Conservation (phyloP, 148 eudicot species). For the Chenopodium suecicum region DNA sequence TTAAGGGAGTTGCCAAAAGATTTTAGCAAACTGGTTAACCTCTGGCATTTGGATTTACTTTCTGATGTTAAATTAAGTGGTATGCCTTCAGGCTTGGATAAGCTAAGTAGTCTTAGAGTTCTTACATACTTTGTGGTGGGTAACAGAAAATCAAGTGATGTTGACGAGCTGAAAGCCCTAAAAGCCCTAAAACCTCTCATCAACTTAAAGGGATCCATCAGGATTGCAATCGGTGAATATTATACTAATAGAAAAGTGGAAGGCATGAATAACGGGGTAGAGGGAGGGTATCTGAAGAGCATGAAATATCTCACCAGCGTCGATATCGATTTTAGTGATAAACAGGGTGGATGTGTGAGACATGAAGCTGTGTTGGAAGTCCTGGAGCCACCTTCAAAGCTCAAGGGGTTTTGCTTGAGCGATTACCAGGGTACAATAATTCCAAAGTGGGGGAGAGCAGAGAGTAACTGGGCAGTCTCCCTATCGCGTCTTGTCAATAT, state of each 20-base stretch:
- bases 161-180: constrained; percentile 4
- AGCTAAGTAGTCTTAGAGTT: constrained; percentile 1
- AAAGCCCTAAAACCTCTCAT: neutral
- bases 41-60: neutral
- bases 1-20: neutral
- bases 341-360: no score
- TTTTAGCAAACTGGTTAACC: neutral
- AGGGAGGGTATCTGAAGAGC: constrained; percentile 1
- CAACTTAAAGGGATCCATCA: neutral
- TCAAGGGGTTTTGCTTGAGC: neutral
- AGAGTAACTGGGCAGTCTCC: neutral
- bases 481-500: constrained; percentile 29
- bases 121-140: constrained; percentile 8
- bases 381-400: constrained; percentile 24
- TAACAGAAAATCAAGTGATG: neutral
- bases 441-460: constrained; percentile 20
- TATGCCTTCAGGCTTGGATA: constrained; percentile 22
- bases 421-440: neutral
- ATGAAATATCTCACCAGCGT: neutral
- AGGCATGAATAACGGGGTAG: neutral
- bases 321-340: rapidly evolving
- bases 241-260: neutral
- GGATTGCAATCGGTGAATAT: neutral
- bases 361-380: constrained; percentile 10
- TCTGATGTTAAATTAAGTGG: neutral